Base-by-base conservation (phyloP, 1,139 yeast species). In the Sugiyamaella castrensis region DNA sequence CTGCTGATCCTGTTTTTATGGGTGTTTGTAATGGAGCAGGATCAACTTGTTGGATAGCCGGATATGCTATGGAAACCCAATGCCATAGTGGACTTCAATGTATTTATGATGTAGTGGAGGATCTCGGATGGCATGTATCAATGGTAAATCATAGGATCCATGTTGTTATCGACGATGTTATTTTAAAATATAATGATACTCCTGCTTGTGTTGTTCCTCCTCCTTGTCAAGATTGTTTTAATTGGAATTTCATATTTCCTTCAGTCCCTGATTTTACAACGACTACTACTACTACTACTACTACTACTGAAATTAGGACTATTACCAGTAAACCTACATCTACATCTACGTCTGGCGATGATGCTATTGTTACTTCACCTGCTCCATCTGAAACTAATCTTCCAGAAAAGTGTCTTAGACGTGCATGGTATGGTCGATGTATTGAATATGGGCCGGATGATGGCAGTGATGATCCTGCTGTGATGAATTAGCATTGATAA, bases 1-100 rank as follows among this genome's bases (percentile, higher is more conserved):
- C 95, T 1, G 98, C 96, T 0, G 99, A 92, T 65, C 99, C 99
- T 1, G 87, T 92, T 5, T 92, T 76, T 62, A 86, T 91, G 95
- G 99, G 99, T 0, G 91, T 88, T 6, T 92, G 98, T 66, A 89
- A 87, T 63, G 99, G 99, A 4, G 95, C 95, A 0, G 82, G 94
- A 8, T 85, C 95, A 1, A 70, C 92, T 3, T 92, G 99, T 67
- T 84, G 92, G 59, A 77, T 87, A 11, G 97, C 87, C 0, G 98
- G 98, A 0, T 92, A 89, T 67, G 98, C 98, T 9, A 84, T 92
- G 97, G 98, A 92, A 65, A 85, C 97, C 0, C 84, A 84, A 36
- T 92, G 99, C 64, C 99, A 92, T 65, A 80, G 96, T 0, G 99
- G 98, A 0, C 77, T 79, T 62, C 82, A 81, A 50, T 92, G 98